These are phyloP conservation scores for Daldinia eschscholtzii DNA, from an alignment of 2,329 filamentous ascomycete genomes.

Conservation along the genomic window DNA sequence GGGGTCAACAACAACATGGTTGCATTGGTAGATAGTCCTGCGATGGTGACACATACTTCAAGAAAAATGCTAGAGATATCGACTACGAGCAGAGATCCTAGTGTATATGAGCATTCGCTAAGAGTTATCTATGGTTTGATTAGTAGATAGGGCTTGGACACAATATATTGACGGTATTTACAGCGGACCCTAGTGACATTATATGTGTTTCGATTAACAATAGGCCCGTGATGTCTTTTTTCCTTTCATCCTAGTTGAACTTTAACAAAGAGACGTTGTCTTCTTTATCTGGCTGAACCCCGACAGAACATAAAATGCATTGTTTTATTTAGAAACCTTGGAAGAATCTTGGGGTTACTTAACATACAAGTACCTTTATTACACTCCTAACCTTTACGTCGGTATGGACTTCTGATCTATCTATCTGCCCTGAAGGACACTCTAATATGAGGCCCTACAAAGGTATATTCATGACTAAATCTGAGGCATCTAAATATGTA, in stretches of 20 bases:
- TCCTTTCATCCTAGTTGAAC: not conserved
- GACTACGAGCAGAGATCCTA: not conserved
- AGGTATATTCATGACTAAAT: not conserved
- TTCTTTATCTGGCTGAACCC: not conserved
- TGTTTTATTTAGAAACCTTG: not conserved
- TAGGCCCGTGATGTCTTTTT: not conserved
- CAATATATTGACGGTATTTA: not conserved
- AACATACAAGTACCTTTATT: not conserved
- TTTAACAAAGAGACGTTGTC: not conserved
- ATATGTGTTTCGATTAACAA: conserved; percentile 16
- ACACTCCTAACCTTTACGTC: not conserved
- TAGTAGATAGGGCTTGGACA: not conserved
- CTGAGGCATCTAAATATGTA: not conserved
- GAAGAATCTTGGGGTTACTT: not conserved
- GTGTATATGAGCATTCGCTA: not conserved
- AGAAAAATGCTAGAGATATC: not conserved
- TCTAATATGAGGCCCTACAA: not conserved
- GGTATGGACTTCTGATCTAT: not conserved
- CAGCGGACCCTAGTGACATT: not conserved
- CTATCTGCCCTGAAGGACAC: not conserved
- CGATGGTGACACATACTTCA: conserved; percentile 49
- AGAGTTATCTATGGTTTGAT: conserved; percentile 4
- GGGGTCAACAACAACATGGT: conserved; percentile 42
- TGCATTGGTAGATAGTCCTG: conserved; percentile 47
- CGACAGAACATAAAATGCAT: not conserved